Conservation (phyloP, 805 yeast species). For the Ogataea allantospora region DNA sequence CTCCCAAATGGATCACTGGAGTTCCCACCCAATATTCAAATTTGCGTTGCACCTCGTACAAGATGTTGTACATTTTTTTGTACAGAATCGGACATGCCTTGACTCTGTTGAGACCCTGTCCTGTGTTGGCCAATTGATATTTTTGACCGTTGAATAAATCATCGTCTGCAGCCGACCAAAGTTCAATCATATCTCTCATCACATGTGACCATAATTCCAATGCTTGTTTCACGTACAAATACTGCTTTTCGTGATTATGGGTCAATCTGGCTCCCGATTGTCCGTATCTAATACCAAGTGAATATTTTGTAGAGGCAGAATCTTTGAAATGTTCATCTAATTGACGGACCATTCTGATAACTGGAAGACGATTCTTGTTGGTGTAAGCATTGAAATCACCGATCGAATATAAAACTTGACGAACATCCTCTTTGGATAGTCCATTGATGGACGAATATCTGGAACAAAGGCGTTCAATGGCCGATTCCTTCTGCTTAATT, state of each 20-base stretch:
- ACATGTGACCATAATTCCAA: conserved; percentile 72
- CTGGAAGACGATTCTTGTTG: conserved; percentile 66
- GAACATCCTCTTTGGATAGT: conserved; percentile 57
- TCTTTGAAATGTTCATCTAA: conserved; percentile 45
- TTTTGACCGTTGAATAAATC: conserved; percentile 58
- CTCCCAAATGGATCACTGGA: conserved; percentile 77
- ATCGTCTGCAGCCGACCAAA: conserved; percentile 76
- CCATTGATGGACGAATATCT: conserved; percentile 44
- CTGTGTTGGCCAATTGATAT: conserved; percentile 66
- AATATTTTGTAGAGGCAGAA: conserved; percentile 34
- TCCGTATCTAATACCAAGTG: conserved; percentile 66
- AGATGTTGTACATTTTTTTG: conserved; percentile 67
- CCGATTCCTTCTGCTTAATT: conserved; percentile 64
- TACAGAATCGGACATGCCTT: conserved; percentile 70
- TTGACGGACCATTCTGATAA: conserved; percentile 56
- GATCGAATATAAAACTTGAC: conserved; percentile 70
- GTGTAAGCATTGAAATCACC: conserved; percentile 78
- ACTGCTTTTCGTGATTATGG: conserved; percentile 72
- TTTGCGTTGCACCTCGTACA: conserved; percentile 64
- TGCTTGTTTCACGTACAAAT: conserved; percentile 72
- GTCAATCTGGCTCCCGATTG: conserved; percentile 67
- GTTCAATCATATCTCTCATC: conserved; percentile 72
- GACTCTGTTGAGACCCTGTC: conserved; percentile 77
- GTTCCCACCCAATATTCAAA: conserved; percentile 74
- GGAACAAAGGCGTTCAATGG: conserved; percentile 58